A percentile compares a stretch with the other conserved stretches of the same genome.
phyloP scores from a whole-genome alignment of 164 flowering plant species.

The Dillenia suffruticosa region DNA sequence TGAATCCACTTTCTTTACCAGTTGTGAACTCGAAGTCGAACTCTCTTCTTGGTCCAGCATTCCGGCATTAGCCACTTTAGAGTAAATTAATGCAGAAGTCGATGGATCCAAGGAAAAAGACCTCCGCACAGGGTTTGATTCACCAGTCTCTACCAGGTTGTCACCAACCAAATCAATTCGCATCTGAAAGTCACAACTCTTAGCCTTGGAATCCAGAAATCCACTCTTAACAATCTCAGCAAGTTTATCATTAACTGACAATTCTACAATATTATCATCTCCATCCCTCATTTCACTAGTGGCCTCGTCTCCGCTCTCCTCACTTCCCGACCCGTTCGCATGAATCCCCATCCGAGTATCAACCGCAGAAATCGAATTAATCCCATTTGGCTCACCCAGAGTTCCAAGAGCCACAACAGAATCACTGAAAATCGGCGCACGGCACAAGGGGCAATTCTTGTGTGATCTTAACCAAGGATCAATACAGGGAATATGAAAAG shows the following conservation, averaged over 20 bases:
- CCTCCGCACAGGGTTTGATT: constrained; percentile 32
- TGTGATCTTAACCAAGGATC: constrained; percentile 73
- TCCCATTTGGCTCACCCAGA: constrained; percentile 5
- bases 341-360: constrained; percentile 21
- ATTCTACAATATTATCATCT: constrained; percentile 16
- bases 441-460: constrained; percentile 63
- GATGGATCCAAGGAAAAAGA: constrained; percentile 52
- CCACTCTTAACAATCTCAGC: constrained; percentile 2
- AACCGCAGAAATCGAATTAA: background rate
- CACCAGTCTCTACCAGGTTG: constrained; percentile 13
- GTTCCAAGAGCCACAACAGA: background rate
- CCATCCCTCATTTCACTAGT: constrained; percentile 5
- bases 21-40: constrained; percentile 8
- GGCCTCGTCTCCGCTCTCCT: constrained; percentile 2
- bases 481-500: constrained; percentile 64
- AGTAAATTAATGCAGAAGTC: constrained; percentile 23
- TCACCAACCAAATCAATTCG: constrained; percentile 28
- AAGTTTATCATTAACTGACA: background rate
- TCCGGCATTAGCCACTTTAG: constrained; percentile 10
- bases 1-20: background rate
- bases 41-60: constrained; percentile 16
- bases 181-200: constrained; percentile 14
- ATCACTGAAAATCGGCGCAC: constrained; percentile 33
- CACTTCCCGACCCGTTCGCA: constrained; percentile 14
- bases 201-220: background rate